phyloP scores from a whole-genome alignment of 1,139 yeast genomes.

The Yamadazyma siamensis region DNA sequence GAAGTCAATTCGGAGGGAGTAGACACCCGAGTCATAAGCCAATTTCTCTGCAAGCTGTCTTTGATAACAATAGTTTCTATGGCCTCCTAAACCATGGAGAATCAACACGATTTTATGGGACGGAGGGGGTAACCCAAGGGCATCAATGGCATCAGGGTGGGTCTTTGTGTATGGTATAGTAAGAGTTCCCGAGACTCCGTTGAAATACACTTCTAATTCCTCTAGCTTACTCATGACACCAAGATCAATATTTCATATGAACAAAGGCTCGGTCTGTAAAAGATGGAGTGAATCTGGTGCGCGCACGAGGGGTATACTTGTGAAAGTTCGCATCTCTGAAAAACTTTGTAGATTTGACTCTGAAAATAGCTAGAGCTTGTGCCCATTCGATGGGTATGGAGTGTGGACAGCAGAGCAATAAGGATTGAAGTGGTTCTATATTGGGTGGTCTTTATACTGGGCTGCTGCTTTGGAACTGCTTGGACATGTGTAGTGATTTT shows the following conservation, averaged over 20 bases:
- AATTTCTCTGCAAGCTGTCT: conserved; percentile 57
- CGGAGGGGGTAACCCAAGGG: conserved; percentile 31
- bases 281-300: no score
- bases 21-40: conserved; percentile 57
- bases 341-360: conserved; percentile 26
- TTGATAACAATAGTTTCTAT: conserved; percentile 77
- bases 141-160: conserved; percentile 18
- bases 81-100: conserved; percentile 82
- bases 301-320: background rate
- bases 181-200: conserved; percentile 37
- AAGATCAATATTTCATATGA: no score
- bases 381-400: conserved; percentile 37
- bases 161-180: conserved; percentile 37
- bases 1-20: conserved; percentile 75
- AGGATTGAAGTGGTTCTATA: no score
- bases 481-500: no score
- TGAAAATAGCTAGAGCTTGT: conserved; percentile 60
- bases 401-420: conserved; percentile 41
- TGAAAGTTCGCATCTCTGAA: background rate
- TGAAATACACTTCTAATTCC: conserved; percentile 35
- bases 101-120: conserved; percentile 39
- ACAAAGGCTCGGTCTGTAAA: no score
- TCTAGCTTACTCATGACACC: conserved; percentile 18
- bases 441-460: no score
- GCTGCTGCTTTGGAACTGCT: no score